Percentiles rank a stretch among this genome's conserved stretches.
Evolutionary conservation across 106 monocot species (phyloP).

Genomic region (Alisma plantagoaquatica): DNA sequence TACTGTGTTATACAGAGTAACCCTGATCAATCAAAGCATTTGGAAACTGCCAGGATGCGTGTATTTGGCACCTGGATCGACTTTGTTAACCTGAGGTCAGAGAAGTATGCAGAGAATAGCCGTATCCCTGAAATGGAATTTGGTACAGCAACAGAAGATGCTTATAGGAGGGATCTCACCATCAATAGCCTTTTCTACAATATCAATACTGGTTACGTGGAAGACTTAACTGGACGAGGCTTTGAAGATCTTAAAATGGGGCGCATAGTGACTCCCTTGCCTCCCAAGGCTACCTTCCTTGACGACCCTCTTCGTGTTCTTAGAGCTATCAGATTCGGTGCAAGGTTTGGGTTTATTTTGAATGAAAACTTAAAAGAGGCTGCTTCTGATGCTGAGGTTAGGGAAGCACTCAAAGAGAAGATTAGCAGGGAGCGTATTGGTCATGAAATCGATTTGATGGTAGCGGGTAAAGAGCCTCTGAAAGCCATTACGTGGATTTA

Average conservation of each 20-base stretch:
- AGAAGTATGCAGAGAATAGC: conserved; percentile 92
- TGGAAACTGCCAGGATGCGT: conserved; percentile 97
- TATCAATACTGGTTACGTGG: conserved; percentile 70
- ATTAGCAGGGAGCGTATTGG: conserved; percentile 98
- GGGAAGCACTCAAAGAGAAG: conserved; percentile 61
- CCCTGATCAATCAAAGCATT: conserved; percentile 96
- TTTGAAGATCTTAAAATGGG: conserved; percentile 73
- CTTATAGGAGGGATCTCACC: conserved; percentile 80
- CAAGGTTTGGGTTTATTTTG: conserved; percentile 81
- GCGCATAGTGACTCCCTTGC: conserved; percentile 79
- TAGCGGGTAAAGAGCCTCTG: conserved; percentile 63
- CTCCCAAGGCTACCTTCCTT: conserved; percentile 79
- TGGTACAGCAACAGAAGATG: conserved; percentile 94
- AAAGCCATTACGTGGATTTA: conserved; percentile 66
- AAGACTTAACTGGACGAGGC: conserved; percentile 94
- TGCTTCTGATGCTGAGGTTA: conserved; percentile 82
- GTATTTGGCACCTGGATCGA: conserved; percentile 85
- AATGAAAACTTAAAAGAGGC: conserved; percentile 71
- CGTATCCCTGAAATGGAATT: conserved; percentile 96
- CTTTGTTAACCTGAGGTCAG: conserved; percentile 98
- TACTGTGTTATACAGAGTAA: conserved; percentile 90
- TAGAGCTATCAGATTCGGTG: conserved; percentile 97
- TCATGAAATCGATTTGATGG: conserved; percentile 96
- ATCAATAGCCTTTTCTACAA: conserved; percentile 97
- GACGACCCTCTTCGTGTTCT: conserved; percentile 99